Conservation (phyloP, 73 alveolate genomes). For the Tetrahymena elliotti region DNA sequence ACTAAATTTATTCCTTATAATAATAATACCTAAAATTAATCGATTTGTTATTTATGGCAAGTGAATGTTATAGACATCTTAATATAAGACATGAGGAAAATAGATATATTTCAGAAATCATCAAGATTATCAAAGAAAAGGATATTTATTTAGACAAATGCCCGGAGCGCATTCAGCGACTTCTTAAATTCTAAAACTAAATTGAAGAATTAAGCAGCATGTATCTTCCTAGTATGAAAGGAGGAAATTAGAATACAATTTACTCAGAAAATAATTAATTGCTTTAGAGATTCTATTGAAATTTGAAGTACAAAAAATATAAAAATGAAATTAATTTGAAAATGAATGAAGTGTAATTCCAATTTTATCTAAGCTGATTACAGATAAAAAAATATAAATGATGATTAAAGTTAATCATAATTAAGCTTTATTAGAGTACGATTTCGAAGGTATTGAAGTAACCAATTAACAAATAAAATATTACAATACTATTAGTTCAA, state of each 20-base stretch:
- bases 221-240: neutral
- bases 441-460: too few species aligned
- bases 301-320: neutral
- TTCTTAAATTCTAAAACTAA: neutral
- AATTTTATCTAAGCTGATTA: neutral
- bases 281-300: neutral
- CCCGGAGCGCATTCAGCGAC: neutral
- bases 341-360: neutral
- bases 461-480: too few species aligned
- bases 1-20: neutral
- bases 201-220: neutral
- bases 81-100: neutral
- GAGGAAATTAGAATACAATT: neutral
- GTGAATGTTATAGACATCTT: neutral
- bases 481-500: too few species aligned
- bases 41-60: neutral
- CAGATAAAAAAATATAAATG: too few species aligned
- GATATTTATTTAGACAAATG: neutral
- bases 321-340: neutral
- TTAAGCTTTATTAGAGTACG: too few species aligned
- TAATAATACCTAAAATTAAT: neutral
- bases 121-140: neutral
- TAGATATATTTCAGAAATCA: neutral
- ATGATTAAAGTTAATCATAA: too few species aligned
- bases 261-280: neutral